phyloP scores from a whole-genome alignment of 23 red algal species.

The Cyanidioschyzon merolae region DNA sequence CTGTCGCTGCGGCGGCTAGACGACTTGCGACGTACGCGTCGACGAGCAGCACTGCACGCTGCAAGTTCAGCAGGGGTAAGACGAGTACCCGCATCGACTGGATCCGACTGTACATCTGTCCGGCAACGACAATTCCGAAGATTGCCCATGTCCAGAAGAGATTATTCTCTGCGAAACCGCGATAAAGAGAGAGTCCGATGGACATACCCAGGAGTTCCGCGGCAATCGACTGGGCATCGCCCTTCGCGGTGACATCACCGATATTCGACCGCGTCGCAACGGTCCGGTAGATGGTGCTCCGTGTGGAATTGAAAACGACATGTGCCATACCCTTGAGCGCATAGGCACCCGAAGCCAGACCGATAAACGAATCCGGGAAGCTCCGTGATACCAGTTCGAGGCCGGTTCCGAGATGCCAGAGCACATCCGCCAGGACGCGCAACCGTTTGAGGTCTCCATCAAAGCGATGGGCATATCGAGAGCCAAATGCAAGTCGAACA shows the following conservation, averaged over 20 bases:
- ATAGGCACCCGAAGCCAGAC: background rate
- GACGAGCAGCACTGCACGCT: slow-evolving; percentile 2
- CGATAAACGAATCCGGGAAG: background rate
- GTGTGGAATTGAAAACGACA: slow-evolving; percentile 2
- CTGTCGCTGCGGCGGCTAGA: background rate
- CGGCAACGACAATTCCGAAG: background rate
- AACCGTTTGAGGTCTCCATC: slow-evolving; percentile 13
- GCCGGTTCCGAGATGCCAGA: slow-evolving; percentile 10
- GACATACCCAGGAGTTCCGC: background rate
- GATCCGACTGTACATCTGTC: background rate
- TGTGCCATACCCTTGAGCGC: slow-evolving; percentile 14
- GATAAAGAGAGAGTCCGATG: background rate
- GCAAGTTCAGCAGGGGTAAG: background rate
- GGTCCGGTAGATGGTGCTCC: slow-evolving; percentile 6
- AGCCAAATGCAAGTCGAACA: background rate
- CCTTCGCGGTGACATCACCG: slow-evolving; percentile 10
- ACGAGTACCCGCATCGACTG: slow-evolving; percentile 6
- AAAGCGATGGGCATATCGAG: slow-evolving; percentile 8
- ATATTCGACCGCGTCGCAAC: slow-evolving; percentile 9
- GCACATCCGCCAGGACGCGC: slow-evolving; percentile 10
- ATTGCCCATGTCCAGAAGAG: background rate
- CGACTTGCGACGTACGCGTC: background rate
- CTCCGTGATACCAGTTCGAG: background rate
- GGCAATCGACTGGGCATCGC: slow-evolving; percentile 10
- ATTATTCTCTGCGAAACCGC: background rate